Base-by-base conservation (phyloP, 2,329 filamentous ascomycete genomes). In the Bipolaris victoriae region DNA sequence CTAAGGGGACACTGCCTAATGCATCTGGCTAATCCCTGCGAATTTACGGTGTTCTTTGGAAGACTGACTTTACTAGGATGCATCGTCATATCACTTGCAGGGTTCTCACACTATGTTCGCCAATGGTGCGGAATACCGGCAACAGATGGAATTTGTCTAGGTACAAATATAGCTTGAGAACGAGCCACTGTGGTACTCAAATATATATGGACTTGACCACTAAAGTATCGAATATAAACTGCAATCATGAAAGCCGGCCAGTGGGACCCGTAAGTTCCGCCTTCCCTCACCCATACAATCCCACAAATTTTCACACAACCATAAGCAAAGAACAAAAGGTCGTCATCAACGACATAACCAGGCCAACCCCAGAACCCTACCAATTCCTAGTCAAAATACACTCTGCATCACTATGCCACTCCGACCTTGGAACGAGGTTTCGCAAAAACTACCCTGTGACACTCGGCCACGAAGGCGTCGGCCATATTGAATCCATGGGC, bases 401-500 rank as follows among this genome's bases (percentile, higher is more conserved):
- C 46, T 68, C 66, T 3, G 70, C 70, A 11, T 73, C 70, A 33
- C 41, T 73, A 63, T 73, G 70, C 46, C 70, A 73, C 50, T 72
- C 69, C 1, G 70, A 73, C 45, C 60, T 73, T 1, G 60, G 70
- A 7, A 68, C 58, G 48, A 54, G 62, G 7, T 62, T 69, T 53
- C 66, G 70, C 5, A 67, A 69, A n/a, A 64, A 71, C 26, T 61
- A 66, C 41, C 54, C 64, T 0, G 65, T 76, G 1, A 77, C 76
- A 2, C 62, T 81, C 5, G 80, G 80, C 4, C 81, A 82, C 60
- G 81, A 82, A 68, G 81, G 79, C 15, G 78, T 80, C 20, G 80
- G 80, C 1, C 66, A 78, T 53, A 76, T 82, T 46, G 75, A 77
- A 13, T 66, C 71, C 7, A 70, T 81, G 5, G 70, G 71, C 18